phyloP scores from a whole-genome alignment of 257 asterid genomes.

The Petrea volubilis region DNA sequence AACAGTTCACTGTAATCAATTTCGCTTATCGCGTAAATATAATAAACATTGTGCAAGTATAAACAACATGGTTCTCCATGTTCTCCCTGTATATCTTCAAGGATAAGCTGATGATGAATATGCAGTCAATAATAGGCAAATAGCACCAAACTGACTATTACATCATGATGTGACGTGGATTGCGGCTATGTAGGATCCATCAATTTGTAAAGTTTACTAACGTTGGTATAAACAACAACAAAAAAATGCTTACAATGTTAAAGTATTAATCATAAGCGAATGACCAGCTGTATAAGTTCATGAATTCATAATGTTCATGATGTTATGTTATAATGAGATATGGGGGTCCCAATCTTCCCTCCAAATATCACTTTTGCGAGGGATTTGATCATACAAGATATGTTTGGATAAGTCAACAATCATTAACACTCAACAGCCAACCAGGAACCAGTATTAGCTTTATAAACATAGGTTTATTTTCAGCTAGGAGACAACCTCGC shows the following conservation, averaged over 20 bases:
- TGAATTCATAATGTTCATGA: neutral
- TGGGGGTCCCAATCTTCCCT: neutral
- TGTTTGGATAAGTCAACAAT: neutral
- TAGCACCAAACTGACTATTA: neutral
- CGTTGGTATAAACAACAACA: neutral
- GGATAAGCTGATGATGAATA: slow-evolving; percentile 1
- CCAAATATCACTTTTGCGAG: neutral
- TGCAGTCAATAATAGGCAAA: neutral
- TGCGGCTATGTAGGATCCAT: neutral
- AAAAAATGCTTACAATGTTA: neutral
- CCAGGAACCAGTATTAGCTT: neutral
- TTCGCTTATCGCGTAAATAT: neutral
- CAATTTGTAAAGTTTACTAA: neutral
- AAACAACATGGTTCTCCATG: too few relatives aligned
- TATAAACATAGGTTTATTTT: neutral
- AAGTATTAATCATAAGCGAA: neutral
- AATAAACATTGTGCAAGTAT: neutral
- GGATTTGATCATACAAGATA: neutral
- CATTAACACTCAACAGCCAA: slow-evolving; percentile 1
- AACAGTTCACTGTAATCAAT: neutral
- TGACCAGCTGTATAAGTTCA: neutral
- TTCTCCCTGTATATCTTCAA: neutral
- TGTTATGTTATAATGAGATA: neutral
- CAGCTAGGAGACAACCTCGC: neutral
- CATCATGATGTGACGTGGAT: neutral